These are phyloP conservation scores for Amauroascus niger DNA, from an alignment of 2,329 filamentous ascomycete species.

Conservation along the genomic window DNA sequence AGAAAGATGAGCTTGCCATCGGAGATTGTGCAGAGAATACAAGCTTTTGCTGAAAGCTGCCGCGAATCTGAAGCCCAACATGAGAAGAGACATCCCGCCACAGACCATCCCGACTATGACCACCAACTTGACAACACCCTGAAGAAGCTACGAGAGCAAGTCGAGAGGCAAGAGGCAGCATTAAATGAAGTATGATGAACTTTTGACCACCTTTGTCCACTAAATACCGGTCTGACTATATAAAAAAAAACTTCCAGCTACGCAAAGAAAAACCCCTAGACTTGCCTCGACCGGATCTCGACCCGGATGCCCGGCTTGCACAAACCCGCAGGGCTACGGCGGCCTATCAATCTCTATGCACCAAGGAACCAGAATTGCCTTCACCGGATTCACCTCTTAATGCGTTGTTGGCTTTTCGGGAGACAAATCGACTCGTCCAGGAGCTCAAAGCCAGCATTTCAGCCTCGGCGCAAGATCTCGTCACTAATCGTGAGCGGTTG, in stretches of 20 bases:
- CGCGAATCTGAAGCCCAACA: slow-evolving; percentile 29
- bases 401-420: slow-evolving; percentile 60
- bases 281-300: slow-evolving; percentile 25
- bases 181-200: slow-evolving; percentile 37
- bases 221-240: too few species aligned
- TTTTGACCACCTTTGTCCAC: background rate
- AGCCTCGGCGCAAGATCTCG: slow-evolving; percentile 34
- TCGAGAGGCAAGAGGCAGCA: slow-evolving; percentile 40
- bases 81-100: slow-evolving; percentile 22
- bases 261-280: slow-evolving; percentile 25
- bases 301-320: slow-evolving; percentile 29
- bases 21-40: slow-evolving; percentile 16
- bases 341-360: slow-evolving; percentile 56
- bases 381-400: slow-evolving; percentile 58
- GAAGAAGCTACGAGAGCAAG: slow-evolving; percentile 52
- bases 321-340: slow-evolving; percentile 48
- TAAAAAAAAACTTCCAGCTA: too few species aligned
- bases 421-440: slow-evolving; percentile 53
- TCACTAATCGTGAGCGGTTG: slow-evolving; percentile 31
- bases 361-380: slow-evolving; percentile 56
- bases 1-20: slow-evolving; percentile 10
- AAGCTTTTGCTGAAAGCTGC: slow-evolving; percentile 27
- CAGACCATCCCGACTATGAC: slow-evolving; percentile 27
- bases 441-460: slow-evolving; percentile 54
- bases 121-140: slow-evolving; percentile 54